A percentile compares a stretch with the other conserved stretches of the same genome.
Conservation (phyloP, 495 filamentous ascomycete genomes). For the Hyaloscypha finlandica region DNA sequence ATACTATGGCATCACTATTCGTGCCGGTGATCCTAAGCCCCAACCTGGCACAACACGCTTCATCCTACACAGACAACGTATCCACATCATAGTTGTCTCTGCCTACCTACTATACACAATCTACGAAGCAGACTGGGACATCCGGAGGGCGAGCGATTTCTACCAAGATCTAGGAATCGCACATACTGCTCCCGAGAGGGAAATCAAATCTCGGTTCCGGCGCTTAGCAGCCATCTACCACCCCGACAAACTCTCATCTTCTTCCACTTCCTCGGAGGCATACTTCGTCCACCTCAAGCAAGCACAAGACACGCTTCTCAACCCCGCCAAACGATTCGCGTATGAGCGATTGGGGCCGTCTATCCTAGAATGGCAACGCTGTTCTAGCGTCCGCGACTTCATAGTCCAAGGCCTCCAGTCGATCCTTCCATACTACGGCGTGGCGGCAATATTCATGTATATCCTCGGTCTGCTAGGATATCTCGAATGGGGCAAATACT, state of each 20-base stretch:
- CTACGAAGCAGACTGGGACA: constrained; percentile 84
- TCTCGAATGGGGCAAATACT: constrained; percentile 81
- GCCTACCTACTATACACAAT: constrained; percentile 90
- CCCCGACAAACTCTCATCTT: constrained; percentile 72
- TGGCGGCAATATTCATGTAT: constrained; percentile 61
- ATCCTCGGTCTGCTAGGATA: constrained; percentile 75
- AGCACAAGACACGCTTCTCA: constrained; percentile 79
- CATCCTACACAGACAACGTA: constrained; percentile 71
- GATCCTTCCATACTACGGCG: constrained; percentile 62
- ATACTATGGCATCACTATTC: constrained; percentile 88
- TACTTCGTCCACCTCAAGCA: constrained; percentile 82
- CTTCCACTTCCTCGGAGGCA: constrained; percentile 45
- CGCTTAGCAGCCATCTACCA: constrained; percentile 83
- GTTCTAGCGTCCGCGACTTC: constrained; percentile 73
- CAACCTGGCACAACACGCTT: constrained; percentile 69
- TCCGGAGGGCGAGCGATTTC: constrained; percentile 70
- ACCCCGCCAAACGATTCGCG: constrained; percentile 81
- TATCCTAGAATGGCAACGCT: constrained; percentile 66
- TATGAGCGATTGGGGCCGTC: constrained; percentile 91
- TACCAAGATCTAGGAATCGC: constrained; percentile 74
- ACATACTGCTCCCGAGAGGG: constrained; percentile 66
- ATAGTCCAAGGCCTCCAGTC: constrained; percentile 61
- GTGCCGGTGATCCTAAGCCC: constrained; percentile 84
- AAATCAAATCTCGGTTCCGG: constrained; percentile 82
- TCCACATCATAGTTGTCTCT: constrained; percentile 78